Base-by-base conservation (phyloP, 106 monocot species). In the Dioscorea dumetorum region DNA sequence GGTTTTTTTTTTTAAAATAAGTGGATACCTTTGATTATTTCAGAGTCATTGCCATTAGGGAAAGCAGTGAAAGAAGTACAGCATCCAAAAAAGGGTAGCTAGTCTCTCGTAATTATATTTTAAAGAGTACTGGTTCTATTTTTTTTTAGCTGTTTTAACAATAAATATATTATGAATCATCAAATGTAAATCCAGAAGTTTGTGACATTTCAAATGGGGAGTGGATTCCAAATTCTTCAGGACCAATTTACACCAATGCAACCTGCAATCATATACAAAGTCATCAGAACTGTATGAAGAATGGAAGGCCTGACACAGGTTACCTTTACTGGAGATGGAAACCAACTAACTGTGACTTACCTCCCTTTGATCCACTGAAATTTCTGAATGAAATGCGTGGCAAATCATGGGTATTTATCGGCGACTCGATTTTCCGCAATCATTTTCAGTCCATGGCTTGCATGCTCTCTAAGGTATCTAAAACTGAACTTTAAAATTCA, bases 301-400 rank as follows among this genome's bases (percentile, higher is more conserved):
- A 90, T 66, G 90, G 90, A 15, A 70, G 86, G n/a, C 83, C 72
- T 58, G 90, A 90, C 28, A 83, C 68, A 1, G 80, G 61, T 4
- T 90, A 86, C 60, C 86, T 83, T 24, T 78, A 80, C 50, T 90
- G 86, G 90, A 86, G 71, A 72, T 90, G 86, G 90, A 86, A 86
- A 64, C 90, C 90, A 33, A 54, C 71, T 64, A 78, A 56, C 18
- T 86, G 86, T 50, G 70, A 83, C 22, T 1, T 90, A 19, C 67
- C 73, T 24, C 56, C 69, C 28, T 81, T 90, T 62, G 71, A 90
- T 67, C 80, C 73, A 8, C n/a, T 71, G 72, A 83, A 56, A 62
- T 90, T 90, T 73, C 66, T 90, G 24, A 57, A 76, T 24, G 51
- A 72, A 34, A 81, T 86, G 90, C 53, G 66, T 57, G 72, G 81